phyloP scores from a whole-genome alignment of 2,329 filamentous ascomycete genomes.

The Verticillium nubilum region DNA sequence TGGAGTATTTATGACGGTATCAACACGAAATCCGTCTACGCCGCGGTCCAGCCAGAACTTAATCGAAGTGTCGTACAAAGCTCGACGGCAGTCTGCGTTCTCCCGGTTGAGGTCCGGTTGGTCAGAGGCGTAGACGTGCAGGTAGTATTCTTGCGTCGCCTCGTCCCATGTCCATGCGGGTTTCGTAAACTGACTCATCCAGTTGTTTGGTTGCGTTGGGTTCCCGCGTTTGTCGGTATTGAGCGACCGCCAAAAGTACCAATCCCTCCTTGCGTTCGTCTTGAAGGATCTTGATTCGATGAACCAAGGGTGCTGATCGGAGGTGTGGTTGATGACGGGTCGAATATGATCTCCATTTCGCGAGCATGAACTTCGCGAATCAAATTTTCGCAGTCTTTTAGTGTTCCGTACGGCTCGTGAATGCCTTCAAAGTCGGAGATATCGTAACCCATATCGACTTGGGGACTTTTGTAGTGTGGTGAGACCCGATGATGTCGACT shows the following conservation, averaged over 20 bases:
- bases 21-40: constrained; percentile 62
- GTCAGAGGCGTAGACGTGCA: constrained; percentile 62
- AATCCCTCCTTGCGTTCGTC: constrained; percentile 55
- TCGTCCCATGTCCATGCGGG: constrained; percentile 60
- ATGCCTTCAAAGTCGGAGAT: constrained; percentile 60
- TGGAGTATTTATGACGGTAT: constrained; percentile 62
- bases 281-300: constrained; percentile 53
- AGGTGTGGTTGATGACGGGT: constrained; percentile 73
- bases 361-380: constrained; percentile 2
- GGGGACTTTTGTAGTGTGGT: constrained; percentile 31
- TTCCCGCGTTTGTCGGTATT: constrained; percentile 45
- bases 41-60: constrained; percentile 69
- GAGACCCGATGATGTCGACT: constrained; percentile 41
- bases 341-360: constrained; percentile 44
- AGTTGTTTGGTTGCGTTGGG: constrained; percentile 65
- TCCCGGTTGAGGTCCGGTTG: constrained; percentile 81
- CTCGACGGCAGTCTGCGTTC: constrained; percentile 55
- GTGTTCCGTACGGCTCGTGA: constrained; percentile 46
- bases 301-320: constrained; percentile 51
- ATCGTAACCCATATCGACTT: constrained; percentile 61
- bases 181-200: constrained; percentile 47
- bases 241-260: constrained; percentile 51
- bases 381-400: constrained; percentile 6
- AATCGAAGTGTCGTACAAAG: constrained; percentile 62
- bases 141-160: constrained; percentile 61